Percentiles rank a stretch among this genome's conserved stretches.
Conservation (phyloP, 2,329 filamentous ascomycete genomes). For the Epichloe uncinata region DNA sequence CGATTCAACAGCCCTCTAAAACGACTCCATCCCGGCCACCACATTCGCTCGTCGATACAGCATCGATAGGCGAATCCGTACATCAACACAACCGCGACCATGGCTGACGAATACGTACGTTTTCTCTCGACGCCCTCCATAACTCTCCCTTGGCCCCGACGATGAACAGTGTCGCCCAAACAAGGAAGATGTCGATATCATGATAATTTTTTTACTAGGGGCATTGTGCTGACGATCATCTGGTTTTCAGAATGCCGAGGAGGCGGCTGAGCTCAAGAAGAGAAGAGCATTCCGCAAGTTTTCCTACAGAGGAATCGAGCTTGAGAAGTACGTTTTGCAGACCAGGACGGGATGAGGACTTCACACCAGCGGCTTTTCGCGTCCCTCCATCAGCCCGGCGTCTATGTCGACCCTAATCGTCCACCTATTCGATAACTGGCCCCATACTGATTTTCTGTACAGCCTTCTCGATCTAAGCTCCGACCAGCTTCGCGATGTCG, state of each 20-base stretch:
- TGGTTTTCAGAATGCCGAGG: constrained; percentile 69
- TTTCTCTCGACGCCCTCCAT: constrained; percentile 15
- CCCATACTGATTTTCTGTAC: constrained; percentile 15
- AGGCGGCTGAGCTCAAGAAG: constrained; percentile 99
- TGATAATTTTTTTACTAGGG: background rate
- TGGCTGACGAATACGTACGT: constrained; percentile 92
- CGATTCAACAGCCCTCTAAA: constrained; percentile 17
- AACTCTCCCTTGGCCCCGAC: constrained; percentile 16
- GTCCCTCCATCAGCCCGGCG: background rate
- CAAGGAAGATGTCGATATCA: background rate
- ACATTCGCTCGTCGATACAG: constrained; percentile 29
- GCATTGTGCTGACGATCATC: constrained; percentile 15
- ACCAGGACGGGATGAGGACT: constrained; percentile 5
- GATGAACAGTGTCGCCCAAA: background rate
- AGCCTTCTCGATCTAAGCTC: constrained; percentile 98
- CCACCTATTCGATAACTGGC: background rate
- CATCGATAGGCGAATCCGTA: constrained; percentile 31
- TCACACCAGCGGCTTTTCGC: background rate
- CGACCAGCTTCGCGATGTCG: constrained; percentile 97
- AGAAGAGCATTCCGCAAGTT: constrained; percentile 99
- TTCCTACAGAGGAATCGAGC: constrained; percentile 97
- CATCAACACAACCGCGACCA: constrained; percentile 40
- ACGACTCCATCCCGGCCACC: constrained; percentile 24
- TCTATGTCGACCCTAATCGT: background rate
- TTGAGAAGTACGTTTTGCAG: constrained; percentile 73